These are phyloP conservation scores for Penicillium flavigenum DNA, from an alignment of 495 filamentous ascomycete genomes.

Conservation along the genomic window DNA sequence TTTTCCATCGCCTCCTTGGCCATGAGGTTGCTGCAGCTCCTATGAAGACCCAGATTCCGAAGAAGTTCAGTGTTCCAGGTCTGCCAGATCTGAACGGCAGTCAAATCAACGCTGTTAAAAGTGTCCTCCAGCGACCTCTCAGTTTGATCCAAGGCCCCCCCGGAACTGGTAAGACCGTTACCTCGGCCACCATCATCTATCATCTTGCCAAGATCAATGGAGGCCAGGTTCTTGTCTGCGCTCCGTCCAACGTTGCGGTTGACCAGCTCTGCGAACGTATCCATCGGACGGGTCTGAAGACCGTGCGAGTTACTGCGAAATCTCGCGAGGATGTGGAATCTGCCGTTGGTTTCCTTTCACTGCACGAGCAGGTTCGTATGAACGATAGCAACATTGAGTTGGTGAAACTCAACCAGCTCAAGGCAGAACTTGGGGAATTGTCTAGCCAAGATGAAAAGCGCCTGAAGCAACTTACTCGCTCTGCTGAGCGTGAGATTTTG, in stretches of 20 bases:
- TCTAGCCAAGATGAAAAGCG: conserved; percentile 98
- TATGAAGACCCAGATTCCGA: conserved; percentile 94
- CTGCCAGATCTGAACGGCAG: conserved; percentile 93
- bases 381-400: conserved; percentile 95
- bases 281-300: conserved; percentile 90
- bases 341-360: conserved; percentile 86
- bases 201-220: conserved; percentile 94
- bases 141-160: conserved; percentile 97
- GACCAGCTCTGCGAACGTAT: conserved; percentile 98
- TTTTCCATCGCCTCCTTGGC: conserved; percentile 95
- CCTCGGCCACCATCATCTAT: conserved; percentile 98
- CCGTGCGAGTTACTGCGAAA: conserved; percentile 97
- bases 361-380: conserved; percentile 96
- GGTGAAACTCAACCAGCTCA: conserved; percentile 85
- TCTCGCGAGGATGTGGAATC: conserved; percentile 98
- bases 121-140: conserved; percentile 86
- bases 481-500: conserved; percentile 93
- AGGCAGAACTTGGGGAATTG: conserved; percentile 86
- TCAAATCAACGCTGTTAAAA: conserved; percentile 96
- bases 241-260: conserved; percentile 97
- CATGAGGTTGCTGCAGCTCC: conserved; percentile 95
- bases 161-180: conserved; percentile 97
- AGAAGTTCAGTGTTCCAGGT: conserved; percentile 94
- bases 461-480: conserved; percentile 89
- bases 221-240: conserved; percentile 93